Base-by-base conservation (phyloP, 1,139 yeast genomes). In the Debaryomycetaceae sp. region DNA sequence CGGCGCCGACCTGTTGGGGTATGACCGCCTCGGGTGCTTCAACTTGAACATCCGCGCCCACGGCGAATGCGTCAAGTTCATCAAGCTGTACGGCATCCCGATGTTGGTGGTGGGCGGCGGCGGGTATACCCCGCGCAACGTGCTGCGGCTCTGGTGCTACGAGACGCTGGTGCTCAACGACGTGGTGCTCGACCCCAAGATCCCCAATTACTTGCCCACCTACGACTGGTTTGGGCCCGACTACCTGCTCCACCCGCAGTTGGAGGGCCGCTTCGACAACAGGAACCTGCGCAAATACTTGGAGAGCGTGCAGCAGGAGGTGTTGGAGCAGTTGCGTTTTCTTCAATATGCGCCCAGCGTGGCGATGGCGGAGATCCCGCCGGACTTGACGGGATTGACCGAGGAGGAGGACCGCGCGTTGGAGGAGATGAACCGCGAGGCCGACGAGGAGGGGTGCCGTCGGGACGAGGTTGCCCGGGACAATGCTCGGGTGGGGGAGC, bases 71-170 rank as follows among this genome's bases (percentile, higher is more conserved):
- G 94, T 89, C 20, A 77, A 79, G 42, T 89, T 78, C 55, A 80
- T 89, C 34, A 83, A 83, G 51, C 74, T 89, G 15, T 89, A 89
- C 55, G 88, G 89, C 4, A 65, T 91, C 2, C 97, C 97, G 5
- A 68, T 86, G 75, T 64, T 91, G 55, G 96, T 91, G 9, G 61
- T 91, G 10, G 98, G 98, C 17, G 98, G 98, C 21, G 98, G 98
- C 34, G 98, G 98, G 3, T 91, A 91, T 56, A 91, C 98, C 0
- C 95, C 96, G 34, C 74, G 96, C 45, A 91, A 91, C 50, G 98
- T 91, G 6, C 83, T 95, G 8, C 66, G 98, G 39, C 68, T 91
- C 24, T 91, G 98, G 98, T 78, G 96, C 28, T 88, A 83, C 52
- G 98, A 91, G 55, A 93, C 98, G 0, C 81, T 95, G 27, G 75